These are phyloP conservation scores for Jaapia argillacea DNA, from an alignment of 768 basidiomycete genomes.

Conservation along the genomic window DNA sequence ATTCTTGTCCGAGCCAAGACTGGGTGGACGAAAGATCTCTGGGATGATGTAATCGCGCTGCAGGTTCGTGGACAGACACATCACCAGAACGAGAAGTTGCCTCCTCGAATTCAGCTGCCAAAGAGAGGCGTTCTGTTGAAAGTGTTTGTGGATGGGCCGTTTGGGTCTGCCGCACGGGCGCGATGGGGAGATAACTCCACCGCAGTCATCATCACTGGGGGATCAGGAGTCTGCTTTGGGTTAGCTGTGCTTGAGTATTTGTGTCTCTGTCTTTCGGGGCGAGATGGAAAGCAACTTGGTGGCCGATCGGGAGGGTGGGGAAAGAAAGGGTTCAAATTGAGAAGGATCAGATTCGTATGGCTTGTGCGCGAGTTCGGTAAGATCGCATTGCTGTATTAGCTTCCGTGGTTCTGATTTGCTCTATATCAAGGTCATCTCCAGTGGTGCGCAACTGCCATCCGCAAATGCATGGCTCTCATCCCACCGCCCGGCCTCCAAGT, in stretches of 20 bases:
- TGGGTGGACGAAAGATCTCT: constrained; percentile 61
- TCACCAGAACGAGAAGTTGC: constrained; percentile 20
- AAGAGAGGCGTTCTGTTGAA: constrained; percentile 40
- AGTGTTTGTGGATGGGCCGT: constrained; percentile 58
- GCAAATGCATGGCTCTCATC: constrained; percentile 50
- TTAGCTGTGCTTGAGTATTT: constrained; percentile 55
- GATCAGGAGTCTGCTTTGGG: constrained; percentile 69
- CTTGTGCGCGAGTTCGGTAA: constrained; percentile 65
- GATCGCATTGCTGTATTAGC: constrained; percentile 14
- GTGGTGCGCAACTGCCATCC: constrained; percentile 62
- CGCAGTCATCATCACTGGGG: constrained; percentile 57
- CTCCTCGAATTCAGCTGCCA: constrained; percentile 22
- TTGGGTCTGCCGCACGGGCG: constrained; percentile 52
- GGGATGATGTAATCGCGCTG: constrained; percentile 38
- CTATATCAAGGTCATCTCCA: constrained; percentile 60
- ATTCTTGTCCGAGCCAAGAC: constrained; percentile 60
- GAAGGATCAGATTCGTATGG: constrained; percentile 67
- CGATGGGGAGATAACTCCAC: constrained; percentile 51
- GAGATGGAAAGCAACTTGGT: constrained; percentile 40
- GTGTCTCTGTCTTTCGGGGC: constrained; percentile 44
- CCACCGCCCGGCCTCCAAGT: constrained; percentile 41
- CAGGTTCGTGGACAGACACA: constrained; percentile 19
- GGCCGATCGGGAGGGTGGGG: constrained; percentile 36
- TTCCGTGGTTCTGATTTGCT: background rate
- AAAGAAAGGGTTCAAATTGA: constrained; percentile 28